Conservation (phyloP, 495 filamentous ascomycete species). For the Aspergillus homomorphus region DNA sequence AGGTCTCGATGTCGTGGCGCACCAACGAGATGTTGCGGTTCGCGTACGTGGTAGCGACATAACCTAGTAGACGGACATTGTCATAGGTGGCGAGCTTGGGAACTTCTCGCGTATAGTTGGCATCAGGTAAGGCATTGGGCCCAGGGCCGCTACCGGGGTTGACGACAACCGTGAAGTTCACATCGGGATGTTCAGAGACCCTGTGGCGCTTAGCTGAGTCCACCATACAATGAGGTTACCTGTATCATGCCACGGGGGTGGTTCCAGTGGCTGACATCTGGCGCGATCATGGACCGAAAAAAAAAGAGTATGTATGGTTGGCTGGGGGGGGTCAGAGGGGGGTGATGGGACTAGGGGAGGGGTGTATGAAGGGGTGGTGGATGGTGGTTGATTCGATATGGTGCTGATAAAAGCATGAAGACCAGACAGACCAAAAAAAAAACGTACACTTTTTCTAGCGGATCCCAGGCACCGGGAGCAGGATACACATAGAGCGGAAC, state of each 20-base stretch:
- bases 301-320: slow-evolving; percentile 12
- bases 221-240: slow-evolving; percentile 12
- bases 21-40: slow-evolving; percentile 39
- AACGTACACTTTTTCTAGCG: slow-evolving; percentile 47
- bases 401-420: slow-evolving; percentile 1
- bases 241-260: slow-evolving; percentile 18
- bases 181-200: slow-evolving; percentile 38
- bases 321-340: slow-evolving; percentile 1
- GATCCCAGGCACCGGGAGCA: slow-evolving; percentile 46
- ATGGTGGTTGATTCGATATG: not conserved
- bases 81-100: slow-evolving; percentile 38
- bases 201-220: slow-evolving; percentile 34
- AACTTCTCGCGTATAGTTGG: slow-evolving; percentile 50
- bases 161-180: slow-evolving; percentile 53
- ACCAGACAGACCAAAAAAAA: slow-evolving; percentile 22
- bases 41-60: slow-evolving; percentile 52
- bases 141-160: slow-evolving; percentile 57
- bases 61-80: slow-evolving; percentile 54
- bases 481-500: slow-evolving; percentile 59
- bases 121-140: slow-evolving; percentile 40
- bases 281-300: slow-evolving; percentile 22
- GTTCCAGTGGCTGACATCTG: slow-evolving; percentile 22
- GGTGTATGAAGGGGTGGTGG: not conserved
- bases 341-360: slow-evolving; percentile 6
- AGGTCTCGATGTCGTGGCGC: slow-evolving; percentile 45